These are phyloP conservation scores for Mycena floridula DNA, from an alignment of 768 basidiomycete species.

Conservation along the genomic window DNA sequence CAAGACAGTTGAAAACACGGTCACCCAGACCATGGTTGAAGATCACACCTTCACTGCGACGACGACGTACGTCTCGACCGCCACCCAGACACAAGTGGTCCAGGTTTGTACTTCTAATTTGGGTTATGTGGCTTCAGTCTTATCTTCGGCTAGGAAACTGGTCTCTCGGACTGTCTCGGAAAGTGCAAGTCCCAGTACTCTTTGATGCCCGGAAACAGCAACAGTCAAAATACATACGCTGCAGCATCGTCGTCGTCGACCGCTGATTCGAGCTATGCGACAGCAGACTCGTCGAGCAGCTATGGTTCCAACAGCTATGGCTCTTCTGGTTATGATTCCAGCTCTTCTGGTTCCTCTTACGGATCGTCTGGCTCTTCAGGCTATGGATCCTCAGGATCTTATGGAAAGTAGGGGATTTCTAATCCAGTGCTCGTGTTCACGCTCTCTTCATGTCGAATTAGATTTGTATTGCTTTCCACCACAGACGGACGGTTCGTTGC, in stretches of 20 bases:
- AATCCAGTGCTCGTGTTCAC: too few species aligned
- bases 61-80: constrained; percentile 38
- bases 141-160: too few species aligned
- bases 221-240: constrained; percentile 41
- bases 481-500: too few species aligned
- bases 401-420: too few species aligned
- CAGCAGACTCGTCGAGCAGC: constrained; percentile 2
- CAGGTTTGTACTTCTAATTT: too few species aligned
- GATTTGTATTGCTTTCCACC: too few species aligned
- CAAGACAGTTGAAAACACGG: constrained; percentile 49
- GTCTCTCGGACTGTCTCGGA: constrained; percentile 47
- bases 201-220: constrained; percentile 45
- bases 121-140: too few species aligned
- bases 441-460: too few species aligned
- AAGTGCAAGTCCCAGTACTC: constrained; percentile 58
- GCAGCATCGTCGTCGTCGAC: constrained; percentile 4
- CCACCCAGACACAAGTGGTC: constrained; percentile 32
- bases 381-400: background rate
- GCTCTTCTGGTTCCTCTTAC: constrained; percentile 20
- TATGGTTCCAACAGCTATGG: constrained; percentile 16
- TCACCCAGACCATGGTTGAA: constrained; percentile 25
- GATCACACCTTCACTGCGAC: constrained; percentile 26
- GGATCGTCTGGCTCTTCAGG: constrained; percentile 3
- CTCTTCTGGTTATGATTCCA: too few species aligned
- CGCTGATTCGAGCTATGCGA: constrained; percentile 1